Percentiles rank a stretch among this genome's conserved stretches.
phyloP scores from a whole-genome alignment of 164 flowering plant genomes.

The Nelumbo lutea region DNA sequence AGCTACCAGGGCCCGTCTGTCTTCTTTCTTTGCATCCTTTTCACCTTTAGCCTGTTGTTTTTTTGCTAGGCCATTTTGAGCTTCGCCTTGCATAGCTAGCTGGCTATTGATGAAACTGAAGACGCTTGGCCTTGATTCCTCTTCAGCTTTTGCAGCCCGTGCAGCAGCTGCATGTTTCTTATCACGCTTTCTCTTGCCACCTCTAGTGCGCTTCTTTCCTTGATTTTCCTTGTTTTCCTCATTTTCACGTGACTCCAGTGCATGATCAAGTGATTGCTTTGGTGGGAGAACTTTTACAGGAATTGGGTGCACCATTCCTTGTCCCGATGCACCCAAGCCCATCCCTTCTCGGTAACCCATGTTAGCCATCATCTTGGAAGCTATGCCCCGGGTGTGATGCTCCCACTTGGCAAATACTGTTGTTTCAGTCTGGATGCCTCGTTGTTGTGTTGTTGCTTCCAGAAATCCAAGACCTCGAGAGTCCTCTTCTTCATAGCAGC shows the following conservation, averaged over 20 bases:
- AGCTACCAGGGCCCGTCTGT: conserved; percentile 59
- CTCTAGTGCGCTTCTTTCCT: conserved; percentile 66
- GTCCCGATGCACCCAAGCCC: conserved; percentile 87
- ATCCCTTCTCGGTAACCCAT: conserved; percentile 98
- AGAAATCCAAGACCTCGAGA: conserved; percentile 72
- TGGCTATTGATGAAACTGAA: conserved; percentile 80
- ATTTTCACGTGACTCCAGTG: conserved; percentile 30
- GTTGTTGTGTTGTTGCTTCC: conserved; percentile 42
- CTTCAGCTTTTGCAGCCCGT: conserved; percentile 52
- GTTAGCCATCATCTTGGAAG: conserved; percentile 98
- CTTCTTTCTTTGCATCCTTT: conserved; percentile 51
- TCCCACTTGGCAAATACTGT: conserved; percentile 90
- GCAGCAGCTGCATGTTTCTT: conserved; percentile 73
- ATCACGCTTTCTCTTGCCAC: conserved; percentile 86
- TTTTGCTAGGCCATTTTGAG: conserved; percentile 29
- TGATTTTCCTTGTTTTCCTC: conserved; percentile 24
- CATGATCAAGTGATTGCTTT: conserved; percentile 87
- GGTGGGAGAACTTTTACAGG: conserved; percentile 76
- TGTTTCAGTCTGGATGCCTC: conserved; percentile 84
- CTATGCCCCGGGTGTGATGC: conserved; percentile 93
- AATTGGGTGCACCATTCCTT: conserved; percentile 75
- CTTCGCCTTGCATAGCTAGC: conserved; percentile 48
- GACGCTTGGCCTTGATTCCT: conserved; percentile 55
- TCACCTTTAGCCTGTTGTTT: conserved; percentile 31
- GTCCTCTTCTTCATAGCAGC: conserved; percentile 55